These are phyloP conservation scores for Alternaria triticina DNA, from an alignment of 2,329 filamentous ascomycete genomes.

Conservation along the genomic window DNA sequence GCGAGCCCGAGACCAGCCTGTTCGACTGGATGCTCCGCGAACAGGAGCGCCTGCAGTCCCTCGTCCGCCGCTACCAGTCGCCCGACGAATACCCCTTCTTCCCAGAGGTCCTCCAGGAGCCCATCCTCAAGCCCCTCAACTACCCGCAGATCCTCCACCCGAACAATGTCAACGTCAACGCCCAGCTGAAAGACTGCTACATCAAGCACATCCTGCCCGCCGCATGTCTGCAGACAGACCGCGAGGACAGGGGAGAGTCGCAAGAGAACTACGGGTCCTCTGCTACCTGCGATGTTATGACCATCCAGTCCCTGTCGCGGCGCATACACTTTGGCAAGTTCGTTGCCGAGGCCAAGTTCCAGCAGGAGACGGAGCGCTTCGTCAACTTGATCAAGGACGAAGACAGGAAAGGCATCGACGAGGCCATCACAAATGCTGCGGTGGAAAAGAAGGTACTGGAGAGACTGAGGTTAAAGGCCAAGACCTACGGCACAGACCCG, in stretches of 20 bases:
- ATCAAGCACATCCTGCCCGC: conserved; percentile 80
- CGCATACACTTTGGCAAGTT: conserved; percentile 99
- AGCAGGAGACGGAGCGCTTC: conserved; percentile 79
- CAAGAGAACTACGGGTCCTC: conserved; percentile 96
- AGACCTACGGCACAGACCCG: conserved; percentile 92
- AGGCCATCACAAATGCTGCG: conserved; percentile 85
- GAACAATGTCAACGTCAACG: conserved; percentile 91
- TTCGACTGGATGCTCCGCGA: conserved; percentile 93
- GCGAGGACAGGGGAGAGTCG: conserved; percentile 79
- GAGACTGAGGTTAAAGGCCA: conserved; percentile 83
- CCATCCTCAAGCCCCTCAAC: conserved; percentile 84
- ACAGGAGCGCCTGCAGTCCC: conserved; percentile 88
- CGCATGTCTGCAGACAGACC: conserved; percentile 79
- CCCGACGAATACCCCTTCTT: conserved; percentile 99
- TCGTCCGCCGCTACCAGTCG: conserved; percentile 91
- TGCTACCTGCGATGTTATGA: conserved; percentile 88
- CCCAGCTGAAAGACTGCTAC: conserved; percentile 85
- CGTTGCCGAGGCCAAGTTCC: conserved; percentile 95
- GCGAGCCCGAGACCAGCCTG: conserved; percentile 75
- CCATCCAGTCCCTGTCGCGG: conserved; percentile 86
- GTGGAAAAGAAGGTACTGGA: conserved; percentile 94
- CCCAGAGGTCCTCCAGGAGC: conserved; percentile 75
- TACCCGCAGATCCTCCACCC: conserved; percentile 88
- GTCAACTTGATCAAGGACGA: conserved; percentile 80
- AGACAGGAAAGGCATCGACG: conserved; percentile 82